Conservation (phyloP, 139 green algal species). For the Spirogloea muscicola region DNA sequence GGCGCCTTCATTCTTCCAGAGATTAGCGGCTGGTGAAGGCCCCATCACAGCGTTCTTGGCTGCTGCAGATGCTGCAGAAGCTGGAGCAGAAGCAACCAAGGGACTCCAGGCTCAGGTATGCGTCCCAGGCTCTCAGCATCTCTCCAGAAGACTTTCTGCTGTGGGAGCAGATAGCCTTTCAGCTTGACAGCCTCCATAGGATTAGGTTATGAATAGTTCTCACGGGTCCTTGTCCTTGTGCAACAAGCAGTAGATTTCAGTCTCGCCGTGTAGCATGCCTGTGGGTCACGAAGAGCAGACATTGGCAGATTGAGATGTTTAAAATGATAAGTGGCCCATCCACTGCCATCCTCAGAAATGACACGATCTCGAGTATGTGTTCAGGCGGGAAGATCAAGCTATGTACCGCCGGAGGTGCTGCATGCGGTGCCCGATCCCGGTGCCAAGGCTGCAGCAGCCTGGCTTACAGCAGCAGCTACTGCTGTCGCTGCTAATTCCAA, state of each 20-base stretch:
- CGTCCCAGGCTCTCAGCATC: not conserved
- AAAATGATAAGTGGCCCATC: not conserved
- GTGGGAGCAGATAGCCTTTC: no score
- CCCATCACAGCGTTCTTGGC: conserved; percentile 4
- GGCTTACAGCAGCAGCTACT: conserved; percentile 18
- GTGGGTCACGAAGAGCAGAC: not conserved
- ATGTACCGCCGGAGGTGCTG: conserved; percentile 31
- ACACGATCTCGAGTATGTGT: not conserved
- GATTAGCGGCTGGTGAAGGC: not conserved
- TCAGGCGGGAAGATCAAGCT: conserved; percentile 24
- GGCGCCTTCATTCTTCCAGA: not conserved
- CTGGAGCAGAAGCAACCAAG: conserved; percentile 17
- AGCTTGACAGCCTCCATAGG: not conserved
- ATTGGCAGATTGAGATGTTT: not conserved
- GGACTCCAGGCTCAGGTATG: conserved; percentile 16
- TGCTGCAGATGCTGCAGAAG: conserved; percentile 18
- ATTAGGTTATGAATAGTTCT: not conserved
- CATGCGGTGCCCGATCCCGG: conserved; percentile 15
- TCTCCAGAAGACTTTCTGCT: conserved; percentile 10
- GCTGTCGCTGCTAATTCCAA: no score
- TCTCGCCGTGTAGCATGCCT: not conserved
- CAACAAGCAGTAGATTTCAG: no score
- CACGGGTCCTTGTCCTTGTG: no score
- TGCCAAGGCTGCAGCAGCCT: conserved; percentile 28
- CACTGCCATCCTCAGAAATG: not conserved